Evolutionary conservation across 106 monocot genomes (phyloP).

Genomic region (Phalaenopsis aphrodite): DNA sequence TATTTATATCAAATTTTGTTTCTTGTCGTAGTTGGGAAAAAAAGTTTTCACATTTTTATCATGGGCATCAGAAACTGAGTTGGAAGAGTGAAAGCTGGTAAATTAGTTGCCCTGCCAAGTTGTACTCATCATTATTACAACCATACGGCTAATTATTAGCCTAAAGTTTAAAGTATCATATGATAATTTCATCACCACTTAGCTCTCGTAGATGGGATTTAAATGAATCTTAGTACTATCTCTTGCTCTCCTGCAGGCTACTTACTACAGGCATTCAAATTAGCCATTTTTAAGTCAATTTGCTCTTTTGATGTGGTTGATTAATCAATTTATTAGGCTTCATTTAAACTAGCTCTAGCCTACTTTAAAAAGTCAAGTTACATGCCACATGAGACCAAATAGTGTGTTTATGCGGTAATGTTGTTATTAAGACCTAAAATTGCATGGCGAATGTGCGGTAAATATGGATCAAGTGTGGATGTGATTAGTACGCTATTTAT

Average conservation of each 20-base stretch:
- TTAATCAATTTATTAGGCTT: conserved; percentile 15
- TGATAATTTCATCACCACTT: neutral
- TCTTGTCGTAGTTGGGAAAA: no score
- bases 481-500: no score
- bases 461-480: no score
- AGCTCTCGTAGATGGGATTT: conserved; percentile 68
- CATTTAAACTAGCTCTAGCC: no score
- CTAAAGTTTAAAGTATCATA: neutral
- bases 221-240: conserved; percentile 85
- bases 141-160: neutral
- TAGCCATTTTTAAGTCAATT: conserved; percentile 71
- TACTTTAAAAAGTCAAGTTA: no score
- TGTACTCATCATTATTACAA: neutral
- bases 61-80: conserved; percentile 47
- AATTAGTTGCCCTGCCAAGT: neutral
- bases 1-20: no score
- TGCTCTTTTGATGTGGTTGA: conserved; percentile 66
- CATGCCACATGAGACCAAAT: no score
- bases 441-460: no score
- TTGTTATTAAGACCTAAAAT: no score
- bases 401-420: no score
- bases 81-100: conserved; percentile 94
- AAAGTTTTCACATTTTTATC: no score
- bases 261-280: conserved; percentile 65
- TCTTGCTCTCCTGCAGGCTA: conserved; percentile 86